Conservation (phyloP, 768 basidiomycete species). For the Coprinopsis cinerea region DNA sequence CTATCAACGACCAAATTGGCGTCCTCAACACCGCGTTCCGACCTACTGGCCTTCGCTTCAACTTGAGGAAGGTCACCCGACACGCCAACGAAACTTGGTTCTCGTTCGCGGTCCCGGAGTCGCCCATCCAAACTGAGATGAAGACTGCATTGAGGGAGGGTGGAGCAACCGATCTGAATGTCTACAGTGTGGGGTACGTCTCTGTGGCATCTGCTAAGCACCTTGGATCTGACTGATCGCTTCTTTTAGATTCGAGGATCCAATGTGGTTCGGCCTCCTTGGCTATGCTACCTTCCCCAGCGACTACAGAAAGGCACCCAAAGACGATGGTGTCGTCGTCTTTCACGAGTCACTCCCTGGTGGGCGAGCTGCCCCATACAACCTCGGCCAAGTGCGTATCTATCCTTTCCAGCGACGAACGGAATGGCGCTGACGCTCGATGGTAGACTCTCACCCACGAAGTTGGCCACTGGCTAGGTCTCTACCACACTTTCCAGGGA, state of each 20-base stretch:
- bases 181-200: constrained; percentile 19
- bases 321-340: constrained; percentile 33
- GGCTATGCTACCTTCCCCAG: constrained; percentile 34
- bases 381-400: background rate
- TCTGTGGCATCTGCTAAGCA: background rate
- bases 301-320: constrained; percentile 19
- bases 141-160: constrained; percentile 14
- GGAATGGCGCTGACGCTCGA: background rate
- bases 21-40: background rate
- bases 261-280: constrained; percentile 19
- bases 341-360: constrained; percentile 27
- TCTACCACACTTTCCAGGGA: constrained; percentile 34
- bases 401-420: background rate
- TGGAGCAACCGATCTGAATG: constrained; percentile 13
- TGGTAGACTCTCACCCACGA: constrained; percentile 31
- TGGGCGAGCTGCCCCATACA: constrained; percentile 15
- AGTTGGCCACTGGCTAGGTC: constrained; percentile 33
- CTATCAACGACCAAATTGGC: background rate
- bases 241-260: constrained; percentile 16
- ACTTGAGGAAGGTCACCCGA: background rate
- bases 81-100: background rate
- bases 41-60: background rate
- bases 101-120: background rate
- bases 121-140: constrained; percentile 9
- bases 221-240: background rate